Conservation (phyloP, 768 basidiomycete genomes). For the Phanerochaete sordida region DNA sequence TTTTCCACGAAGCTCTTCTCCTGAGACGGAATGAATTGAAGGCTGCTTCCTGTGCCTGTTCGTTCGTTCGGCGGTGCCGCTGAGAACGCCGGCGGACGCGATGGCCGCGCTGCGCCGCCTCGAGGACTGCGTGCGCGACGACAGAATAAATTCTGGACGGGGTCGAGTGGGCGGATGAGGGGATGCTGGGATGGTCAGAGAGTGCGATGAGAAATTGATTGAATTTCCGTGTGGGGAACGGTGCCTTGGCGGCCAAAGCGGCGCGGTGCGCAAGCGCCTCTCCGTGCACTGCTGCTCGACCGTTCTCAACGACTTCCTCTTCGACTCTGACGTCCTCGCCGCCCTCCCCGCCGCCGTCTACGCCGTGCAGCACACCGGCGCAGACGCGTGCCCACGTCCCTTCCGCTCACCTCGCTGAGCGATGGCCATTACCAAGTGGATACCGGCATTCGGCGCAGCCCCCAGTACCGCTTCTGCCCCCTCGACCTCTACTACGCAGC, state of each 20-base stretch:
- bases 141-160: background rate
- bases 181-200: background rate
- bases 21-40: background rate
- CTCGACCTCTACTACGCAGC: conserved; percentile 14
- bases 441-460: conserved; percentile 20
- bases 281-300: background rate
- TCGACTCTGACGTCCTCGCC: background rate
- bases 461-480: conserved; percentile 13
- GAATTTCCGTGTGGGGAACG: background rate
- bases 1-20: background rate
- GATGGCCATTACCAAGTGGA: conserved; percentile 27
- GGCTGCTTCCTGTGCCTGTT: background rate
- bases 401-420: conserved; percentile 8
- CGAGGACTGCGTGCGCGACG: too few species aligned
- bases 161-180: background rate
- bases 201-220: background rate
- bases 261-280: conserved; percentile 7
- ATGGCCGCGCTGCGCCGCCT: too few species aligned
- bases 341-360: background rate
- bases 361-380: background rate
- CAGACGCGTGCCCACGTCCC: background rate
- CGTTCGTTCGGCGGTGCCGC: too few species aligned
- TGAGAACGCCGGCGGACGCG: too few species aligned
- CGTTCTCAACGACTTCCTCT: background rate
- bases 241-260: conserved; percentile 12